These are phyloP conservation scores for Wakefieldia striispora DNA, from an alignment of 768 basidiomycete genomes.

Conservation along the genomic window DNA sequence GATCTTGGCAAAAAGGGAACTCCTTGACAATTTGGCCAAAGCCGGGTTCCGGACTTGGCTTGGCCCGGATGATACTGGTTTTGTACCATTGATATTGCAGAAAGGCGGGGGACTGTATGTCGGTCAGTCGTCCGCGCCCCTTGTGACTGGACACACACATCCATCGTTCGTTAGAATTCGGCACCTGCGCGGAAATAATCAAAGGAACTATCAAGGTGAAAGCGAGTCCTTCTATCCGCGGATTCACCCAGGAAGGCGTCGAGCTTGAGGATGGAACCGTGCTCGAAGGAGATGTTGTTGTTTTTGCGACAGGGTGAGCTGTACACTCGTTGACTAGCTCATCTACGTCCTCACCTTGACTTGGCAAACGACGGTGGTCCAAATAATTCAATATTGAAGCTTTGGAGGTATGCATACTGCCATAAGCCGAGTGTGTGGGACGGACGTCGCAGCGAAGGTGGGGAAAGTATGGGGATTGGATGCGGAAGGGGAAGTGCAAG, in stretches of 20 bases:
- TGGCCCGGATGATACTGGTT: slow-evolving; percentile 39
- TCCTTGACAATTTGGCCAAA: slow-evolving; percentile 36
- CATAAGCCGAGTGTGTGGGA: slow-evolving; percentile 44
- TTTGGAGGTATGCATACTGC: slow-evolving; percentile 43
- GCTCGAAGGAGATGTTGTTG: slow-evolving; percentile 28
- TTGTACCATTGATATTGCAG: slow-evolving; percentile 29
- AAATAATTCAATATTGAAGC: slow-evolving; percentile 24
- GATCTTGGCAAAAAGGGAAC: slow-evolving; percentile 25
- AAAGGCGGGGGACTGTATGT: slow-evolving; percentile 40
- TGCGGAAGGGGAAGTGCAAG: slow-evolving; percentile 61
- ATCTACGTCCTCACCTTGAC: too few relatives aligned
- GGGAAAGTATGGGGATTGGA: slow-evolving; percentile 65
- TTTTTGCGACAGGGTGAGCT: slow-evolving; percentile 36
- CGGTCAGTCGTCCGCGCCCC: slow-evolving; percentile 24
- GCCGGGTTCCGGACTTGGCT: slow-evolving; percentile 38
- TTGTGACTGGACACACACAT: not conserved
- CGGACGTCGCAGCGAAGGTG: slow-evolving; percentile 43
- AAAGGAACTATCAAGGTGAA: slow-evolving; percentile 53
- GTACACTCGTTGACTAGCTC: too few relatives aligned
- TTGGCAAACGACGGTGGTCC: too few relatives aligned
- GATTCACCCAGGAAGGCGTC: slow-evolving; percentile 29
- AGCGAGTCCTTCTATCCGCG: slow-evolving; percentile 29
- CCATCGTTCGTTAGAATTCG: slow-evolving; percentile 27
- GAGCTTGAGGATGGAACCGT: slow-evolving; percentile 28
- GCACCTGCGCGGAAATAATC: slow-evolving; percentile 43